A percentile compares a stretch with the other conserved stretches of the same genome.
Evolutionary conservation across 1,284 basidiomycete species (phyloP).

Genomic region (Melampsora larici-populina): DNA sequence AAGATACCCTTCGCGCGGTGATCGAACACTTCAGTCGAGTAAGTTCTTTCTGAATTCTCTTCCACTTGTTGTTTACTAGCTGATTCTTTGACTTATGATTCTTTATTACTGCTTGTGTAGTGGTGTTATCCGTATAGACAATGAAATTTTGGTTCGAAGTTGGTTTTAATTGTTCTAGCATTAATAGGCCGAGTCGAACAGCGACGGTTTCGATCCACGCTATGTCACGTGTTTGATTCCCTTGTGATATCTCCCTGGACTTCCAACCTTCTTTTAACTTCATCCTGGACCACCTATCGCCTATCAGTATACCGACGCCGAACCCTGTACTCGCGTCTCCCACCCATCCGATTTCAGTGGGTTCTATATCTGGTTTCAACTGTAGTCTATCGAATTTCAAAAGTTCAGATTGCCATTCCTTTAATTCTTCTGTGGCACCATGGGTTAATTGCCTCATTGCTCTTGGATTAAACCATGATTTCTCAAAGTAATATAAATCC

Average conservation of each 20-base stretch:
- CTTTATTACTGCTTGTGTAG: background rate
- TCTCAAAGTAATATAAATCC: background rate
- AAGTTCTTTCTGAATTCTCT: background rate
- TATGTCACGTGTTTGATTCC: no score
- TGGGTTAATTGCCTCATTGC: background rate
- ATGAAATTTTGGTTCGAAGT: no score
- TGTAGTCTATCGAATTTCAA: background rate
- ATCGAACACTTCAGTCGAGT: background rate
- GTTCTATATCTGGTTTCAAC: background rate
- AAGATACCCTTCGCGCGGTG: background rate
- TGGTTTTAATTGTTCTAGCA: no score
- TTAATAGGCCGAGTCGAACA: no score
- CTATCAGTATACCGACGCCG: background rate
- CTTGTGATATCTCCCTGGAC: no score
- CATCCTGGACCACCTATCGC: no score
- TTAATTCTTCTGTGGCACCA: background rate
- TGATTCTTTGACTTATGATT: background rate
- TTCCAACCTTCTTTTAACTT: no score
- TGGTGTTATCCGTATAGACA: no score
- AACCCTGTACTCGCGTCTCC: constrained; percentile 4
- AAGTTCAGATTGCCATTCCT: background rate
- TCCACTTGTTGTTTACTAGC: constrained; percentile 7
- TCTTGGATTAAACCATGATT: background rate
- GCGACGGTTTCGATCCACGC: no score
- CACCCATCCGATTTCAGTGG: background rate